Conservation (phyloP, 768 basidiomycete species). For the Trametopsis cervina region DNA sequence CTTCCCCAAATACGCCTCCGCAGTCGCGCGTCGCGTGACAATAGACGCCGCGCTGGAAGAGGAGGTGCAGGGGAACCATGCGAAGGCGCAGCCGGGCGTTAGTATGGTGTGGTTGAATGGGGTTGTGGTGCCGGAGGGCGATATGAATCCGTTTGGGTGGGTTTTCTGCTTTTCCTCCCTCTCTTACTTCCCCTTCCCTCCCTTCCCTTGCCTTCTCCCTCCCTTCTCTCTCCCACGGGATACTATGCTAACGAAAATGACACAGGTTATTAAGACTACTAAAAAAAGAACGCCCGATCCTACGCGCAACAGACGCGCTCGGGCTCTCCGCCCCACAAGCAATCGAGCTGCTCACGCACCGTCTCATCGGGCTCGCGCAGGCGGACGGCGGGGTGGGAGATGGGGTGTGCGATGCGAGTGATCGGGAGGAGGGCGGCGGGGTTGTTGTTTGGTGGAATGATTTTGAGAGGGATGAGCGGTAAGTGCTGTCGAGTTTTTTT, state of each 20-base stretch:
- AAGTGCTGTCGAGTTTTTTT: constrained; percentile 16
- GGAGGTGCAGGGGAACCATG: constrained; percentile 54
- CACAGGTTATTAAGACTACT: constrained; percentile 37
- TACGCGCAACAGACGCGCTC: constrained; percentile 51
- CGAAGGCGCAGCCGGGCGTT: constrained; percentile 43
- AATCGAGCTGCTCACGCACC: constrained; percentile 66
- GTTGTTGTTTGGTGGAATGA: constrained; percentile 89
- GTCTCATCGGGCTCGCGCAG: constrained; percentile 45
- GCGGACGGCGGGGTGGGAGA: constrained; percentile 46
- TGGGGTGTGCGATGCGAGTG: constrained; percentile 88
- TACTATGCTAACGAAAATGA: no score
- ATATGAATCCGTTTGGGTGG: constrained; percentile 65
- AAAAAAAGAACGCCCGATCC: constrained; percentile 60
- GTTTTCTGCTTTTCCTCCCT: constrained; percentile 14
- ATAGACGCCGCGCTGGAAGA: constrained; percentile 41
- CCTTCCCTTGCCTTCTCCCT: no score
- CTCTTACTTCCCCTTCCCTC: not conserved
- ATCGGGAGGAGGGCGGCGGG: constrained; percentile 69
- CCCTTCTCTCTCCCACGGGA: no score
- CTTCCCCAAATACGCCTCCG: constrained; percentile 80
- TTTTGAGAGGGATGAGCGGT: constrained; percentile 75
- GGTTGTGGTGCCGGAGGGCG: constrained; percentile 45
- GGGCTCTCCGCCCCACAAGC: constrained; percentile 62
- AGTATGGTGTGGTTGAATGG: constrained; percentile 83
- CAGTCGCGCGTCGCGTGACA: constrained; percentile 63